Evolutionary conservation across 139 green algal species (phyloP).

Genomic region (Chloropicon primus): DNA sequence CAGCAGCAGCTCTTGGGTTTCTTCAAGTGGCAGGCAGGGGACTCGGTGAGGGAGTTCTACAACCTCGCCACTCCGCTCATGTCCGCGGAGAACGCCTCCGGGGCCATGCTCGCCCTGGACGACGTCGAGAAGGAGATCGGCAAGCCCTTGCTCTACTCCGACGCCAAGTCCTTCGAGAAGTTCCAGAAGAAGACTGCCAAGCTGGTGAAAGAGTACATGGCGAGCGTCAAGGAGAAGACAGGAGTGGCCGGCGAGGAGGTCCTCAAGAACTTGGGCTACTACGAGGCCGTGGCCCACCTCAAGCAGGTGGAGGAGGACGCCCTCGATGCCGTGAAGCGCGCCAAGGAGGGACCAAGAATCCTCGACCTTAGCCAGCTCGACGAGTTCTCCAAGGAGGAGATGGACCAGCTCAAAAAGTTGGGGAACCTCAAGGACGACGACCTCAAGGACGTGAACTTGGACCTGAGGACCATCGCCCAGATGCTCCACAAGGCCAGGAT

Average conservation of each 20-base stretch:
- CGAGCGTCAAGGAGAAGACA: background rate
- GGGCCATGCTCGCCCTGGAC: background rate
- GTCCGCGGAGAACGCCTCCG: background rate
- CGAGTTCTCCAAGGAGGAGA: background rate
- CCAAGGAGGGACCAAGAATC: background rate
- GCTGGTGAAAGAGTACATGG: background rate
- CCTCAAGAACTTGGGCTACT: background rate
- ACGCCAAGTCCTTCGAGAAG: background rate
- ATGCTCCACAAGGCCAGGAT: background rate
- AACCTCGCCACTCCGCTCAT: background rate
- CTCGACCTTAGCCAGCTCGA: background rate
- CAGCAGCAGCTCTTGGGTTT: background rate
- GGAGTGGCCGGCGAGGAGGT: background rate
- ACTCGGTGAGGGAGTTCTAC: background rate
- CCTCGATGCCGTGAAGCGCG: background rate
- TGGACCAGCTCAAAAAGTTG: background rate
- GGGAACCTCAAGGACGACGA: background rate
- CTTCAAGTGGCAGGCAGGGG: background rate
- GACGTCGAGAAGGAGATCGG: background rate
- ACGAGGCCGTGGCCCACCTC: background rate
- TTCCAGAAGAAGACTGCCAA: background rate
- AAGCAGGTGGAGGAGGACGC: background rate
- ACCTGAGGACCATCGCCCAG: background rate
- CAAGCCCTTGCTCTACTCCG: background rate
- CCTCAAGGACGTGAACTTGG: background rate